These are phyloP conservation scores for Chlorella vulgaris DNA, from an alignment of 139 green algal species.

Conservation along the genomic window DNA sequence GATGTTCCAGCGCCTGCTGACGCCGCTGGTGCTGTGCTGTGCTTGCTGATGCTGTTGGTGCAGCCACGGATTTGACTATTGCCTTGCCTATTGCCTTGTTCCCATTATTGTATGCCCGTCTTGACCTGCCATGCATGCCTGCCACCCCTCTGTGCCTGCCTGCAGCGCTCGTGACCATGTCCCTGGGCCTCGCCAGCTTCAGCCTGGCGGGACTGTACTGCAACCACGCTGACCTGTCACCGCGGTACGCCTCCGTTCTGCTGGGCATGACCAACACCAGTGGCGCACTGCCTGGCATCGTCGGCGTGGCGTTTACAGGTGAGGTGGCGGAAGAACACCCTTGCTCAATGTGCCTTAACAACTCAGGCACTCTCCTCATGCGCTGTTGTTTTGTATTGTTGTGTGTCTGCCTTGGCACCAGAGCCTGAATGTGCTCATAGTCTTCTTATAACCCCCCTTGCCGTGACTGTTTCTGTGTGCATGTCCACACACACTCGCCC, in stretches of 20 bases:
- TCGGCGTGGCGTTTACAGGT: constrained; percentile 76
- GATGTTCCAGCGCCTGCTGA: too few relatives aligned
- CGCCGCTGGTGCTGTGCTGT: neutral
- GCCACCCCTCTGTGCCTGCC: neutral
- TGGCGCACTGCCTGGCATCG: constrained; percentile 87
- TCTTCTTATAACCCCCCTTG: too few relatives aligned
- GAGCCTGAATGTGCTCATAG: too few relatives aligned
- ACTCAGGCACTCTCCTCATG: too few relatives aligned
- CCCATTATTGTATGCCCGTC: too few relatives aligned
- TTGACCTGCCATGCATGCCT: too few relatives aligned
- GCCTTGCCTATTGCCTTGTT: neutral
- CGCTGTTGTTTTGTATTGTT: too few relatives aligned
- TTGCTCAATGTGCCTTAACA: too few relatives aligned
- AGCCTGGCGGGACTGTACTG: constrained; percentile 94
- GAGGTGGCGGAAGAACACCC: neutral
- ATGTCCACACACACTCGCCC: too few relatives aligned
- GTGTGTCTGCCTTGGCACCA: too few relatives aligned
- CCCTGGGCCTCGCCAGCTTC: constrained; percentile 82
- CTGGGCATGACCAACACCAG: constrained; percentile 95
- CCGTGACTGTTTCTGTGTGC: too few relatives aligned
- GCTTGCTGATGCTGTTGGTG: neutral
- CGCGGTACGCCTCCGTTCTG: constrained; percentile 88
- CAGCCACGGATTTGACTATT: neutral
- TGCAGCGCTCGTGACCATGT: constrained; percentile 68
- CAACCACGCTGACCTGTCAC: constrained; percentile 93